Percentiles rank a stretch among this genome's conserved stretches.
Conservation (phyloP, 2,329 filamentous ascomycete genomes). For the Penicillium sp. region DNA sequence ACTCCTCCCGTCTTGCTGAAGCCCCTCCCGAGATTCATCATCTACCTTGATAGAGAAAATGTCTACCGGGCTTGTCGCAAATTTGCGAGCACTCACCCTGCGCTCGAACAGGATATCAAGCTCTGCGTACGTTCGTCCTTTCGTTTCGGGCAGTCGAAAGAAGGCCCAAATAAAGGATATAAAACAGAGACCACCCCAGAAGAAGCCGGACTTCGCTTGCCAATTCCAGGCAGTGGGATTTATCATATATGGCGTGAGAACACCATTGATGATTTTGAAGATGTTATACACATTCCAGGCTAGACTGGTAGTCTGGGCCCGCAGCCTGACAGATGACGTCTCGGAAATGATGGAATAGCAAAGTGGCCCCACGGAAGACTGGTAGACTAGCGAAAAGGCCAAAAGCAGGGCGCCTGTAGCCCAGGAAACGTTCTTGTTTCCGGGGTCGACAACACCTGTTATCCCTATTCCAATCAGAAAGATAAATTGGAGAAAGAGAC, state of each 20-base stretch:
- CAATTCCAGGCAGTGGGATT: slow-evolving; percentile 41
- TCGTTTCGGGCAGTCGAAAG: slow-evolving; percentile 50
- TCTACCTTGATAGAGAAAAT: neutral
- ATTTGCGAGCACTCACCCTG: neutral
- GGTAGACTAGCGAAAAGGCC: slow-evolving; percentile 59
- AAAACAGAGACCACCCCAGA: slow-evolving; percentile 43
- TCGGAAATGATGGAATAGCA: slow-evolving; percentile 60
- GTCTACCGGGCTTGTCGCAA: neutral
- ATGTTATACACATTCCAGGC: slow-evolving; percentile 57
- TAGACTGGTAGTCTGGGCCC: slow-evolving; percentile 60
- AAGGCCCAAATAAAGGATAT: slow-evolving; percentile 46
- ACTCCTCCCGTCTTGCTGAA: neutral
- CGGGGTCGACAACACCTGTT: neutral
- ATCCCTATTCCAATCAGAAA: slow-evolving; percentile 9
- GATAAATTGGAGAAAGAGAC: slow-evolving; percentile 1
- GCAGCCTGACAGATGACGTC: slow-evolving; percentile 58
- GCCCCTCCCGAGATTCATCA: neutral
- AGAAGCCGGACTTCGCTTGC: slow-evolving; percentile 43
- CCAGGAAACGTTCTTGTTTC: neutral
- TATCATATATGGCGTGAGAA: slow-evolving; percentile 81
- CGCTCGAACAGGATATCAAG: slow-evolving; percentile 41
- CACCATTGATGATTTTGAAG: slow-evolving; percentile 56
- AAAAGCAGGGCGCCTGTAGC: slow-evolving; percentile 40
- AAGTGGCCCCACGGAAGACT: slow-evolving; percentile 59
- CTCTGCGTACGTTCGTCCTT: slow-evolving; percentile 45